Evolutionary conservation across 768 basidiomycete species (phyloP), one percentile per base, ranked within the genome.

Genomic region (Brasilioporus rufonigricans): DNA sequence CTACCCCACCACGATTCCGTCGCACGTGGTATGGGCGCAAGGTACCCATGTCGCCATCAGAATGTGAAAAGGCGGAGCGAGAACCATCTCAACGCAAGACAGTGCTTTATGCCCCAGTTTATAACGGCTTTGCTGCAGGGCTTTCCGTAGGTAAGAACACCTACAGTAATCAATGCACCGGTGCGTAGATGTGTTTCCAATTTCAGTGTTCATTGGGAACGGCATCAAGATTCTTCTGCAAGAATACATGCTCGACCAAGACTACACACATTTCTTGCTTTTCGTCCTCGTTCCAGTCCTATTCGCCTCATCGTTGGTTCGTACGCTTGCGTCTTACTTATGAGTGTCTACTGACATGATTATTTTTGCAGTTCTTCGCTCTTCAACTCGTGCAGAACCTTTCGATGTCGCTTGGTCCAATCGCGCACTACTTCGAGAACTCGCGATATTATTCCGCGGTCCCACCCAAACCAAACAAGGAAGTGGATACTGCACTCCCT

Each of bases 11-110:
- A 41, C 64, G 61, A 41, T 71, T 70, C 46, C 80, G 73, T 45
- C 68, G 81, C 56, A 85, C 76, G 26, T 88, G 86, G 85, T 86
- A 80, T 60, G 84, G 86, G 12, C 74, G 75, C 57, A 82, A 79
- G 69, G 71, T 80, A 46, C 71, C 68, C 32, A 64, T 77, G 41
- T 67, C 70, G 24, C 69, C 74, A 12, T 61, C 64, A 8, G 67
- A 68, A 31, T 57, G 55, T 18, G 68, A 70, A 54, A 71, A 70
- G 62, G 64, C 52, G 0, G 41, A 44, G 4, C 52, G 48, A 36
- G 60, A 71, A 24, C 53, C 52, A 0, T 8, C 44, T 3, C 44
- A 48, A 1, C 68, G 68, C 43, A 36, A 57, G 0, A 70, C 61
- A 0, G 36, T 60, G 36, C 55, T 71, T 1, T 69, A 71, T 16